Conservation (phyloP, 164 flowering plant genomes). For the Warburgia ugandensis region DNA sequence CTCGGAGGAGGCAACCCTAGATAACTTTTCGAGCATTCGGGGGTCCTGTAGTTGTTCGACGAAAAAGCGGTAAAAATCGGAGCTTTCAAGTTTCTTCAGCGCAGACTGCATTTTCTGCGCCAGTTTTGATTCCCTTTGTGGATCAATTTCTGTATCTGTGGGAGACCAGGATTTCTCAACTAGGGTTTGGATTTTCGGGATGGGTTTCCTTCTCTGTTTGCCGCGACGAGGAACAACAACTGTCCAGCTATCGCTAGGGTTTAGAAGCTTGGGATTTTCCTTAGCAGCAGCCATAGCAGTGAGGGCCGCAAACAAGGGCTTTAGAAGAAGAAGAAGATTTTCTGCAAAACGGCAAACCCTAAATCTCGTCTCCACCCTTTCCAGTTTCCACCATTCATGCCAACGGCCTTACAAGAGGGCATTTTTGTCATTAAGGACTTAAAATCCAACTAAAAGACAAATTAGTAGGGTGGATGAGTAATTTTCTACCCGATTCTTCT, state of each 20-base stretch:
- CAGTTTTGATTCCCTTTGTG: slow-evolving; percentile 34
- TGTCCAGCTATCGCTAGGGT: slow-evolving; percentile 42
- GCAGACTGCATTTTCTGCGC: slow-evolving; percentile 46
- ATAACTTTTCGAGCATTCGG: slow-evolving; percentile 18
- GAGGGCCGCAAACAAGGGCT: too few relatives aligned
- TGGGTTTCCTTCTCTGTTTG: slow-evolving; percentile 22
- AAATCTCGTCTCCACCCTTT: too few relatives aligned
- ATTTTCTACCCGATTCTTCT: too few relatives aligned
- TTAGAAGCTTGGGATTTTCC: not conserved
- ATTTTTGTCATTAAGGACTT: too few relatives aligned
- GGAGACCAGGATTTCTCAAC: slow-evolving; percentile 47
- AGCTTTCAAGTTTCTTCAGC: slow-evolving; percentile 42
- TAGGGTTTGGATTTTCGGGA: slow-evolving; percentile 13
- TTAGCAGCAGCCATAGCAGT: not conserved
- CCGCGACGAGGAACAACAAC: slow-evolving; percentile 60
- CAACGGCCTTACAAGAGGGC: too few relatives aligned
- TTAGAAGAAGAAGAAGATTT: too few relatives aligned
- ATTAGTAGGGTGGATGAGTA: too few relatives aligned
- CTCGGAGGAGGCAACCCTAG: slow-evolving; percentile 41
- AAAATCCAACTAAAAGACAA: too few relatives aligned
- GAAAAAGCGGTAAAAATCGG: slow-evolving; percentile 39
- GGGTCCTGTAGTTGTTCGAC: slow-evolving; percentile 43
- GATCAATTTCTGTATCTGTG: slow-evolving; percentile 34
- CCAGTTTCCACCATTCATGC: too few relatives aligned
- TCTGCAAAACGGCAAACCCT: too few relatives aligned